phyloP scores from a whole-genome alignment of 2,329 filamentous ascomycete species.

The Ceratocystis cubensis region DNA sequence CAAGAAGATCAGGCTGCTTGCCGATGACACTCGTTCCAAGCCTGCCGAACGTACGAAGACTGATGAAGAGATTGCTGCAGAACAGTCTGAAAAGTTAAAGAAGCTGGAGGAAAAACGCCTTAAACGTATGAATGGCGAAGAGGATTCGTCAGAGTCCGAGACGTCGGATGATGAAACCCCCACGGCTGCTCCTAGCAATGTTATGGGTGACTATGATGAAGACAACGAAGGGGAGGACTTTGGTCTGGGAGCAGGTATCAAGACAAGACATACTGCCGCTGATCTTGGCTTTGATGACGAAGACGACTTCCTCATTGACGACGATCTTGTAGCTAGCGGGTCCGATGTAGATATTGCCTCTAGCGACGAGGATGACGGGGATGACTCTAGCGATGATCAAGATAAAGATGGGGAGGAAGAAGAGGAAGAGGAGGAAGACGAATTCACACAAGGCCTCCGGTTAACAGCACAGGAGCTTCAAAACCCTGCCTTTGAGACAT shows the following conservation, averaged over 20 bases:
- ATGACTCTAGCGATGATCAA: conserved; percentile 35
- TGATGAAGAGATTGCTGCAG: conserved; percentile 68
- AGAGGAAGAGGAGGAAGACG: conserved; percentile 45
- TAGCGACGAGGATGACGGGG: conserved; percentile 42
- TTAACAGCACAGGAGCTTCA: conserved; percentile 46
- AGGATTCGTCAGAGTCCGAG: conserved; percentile 51
- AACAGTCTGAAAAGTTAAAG: conserved; percentile 63
- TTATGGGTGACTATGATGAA: conserved; percentile 11
- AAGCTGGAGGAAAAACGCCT: conserved; percentile 72
- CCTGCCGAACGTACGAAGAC: conserved; percentile 85
- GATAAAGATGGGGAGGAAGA: conserved; percentile 29
- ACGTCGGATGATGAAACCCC: conserved; percentile 21
- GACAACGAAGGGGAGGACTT: conserved; percentile 45
- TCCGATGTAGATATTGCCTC: conserved; percentile 52
- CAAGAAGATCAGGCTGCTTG: conserved; percentile 64
- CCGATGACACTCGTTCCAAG: conserved; percentile 70
- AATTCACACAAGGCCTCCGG: conserved; percentile 55
- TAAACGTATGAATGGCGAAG: conserved; percentile 76
- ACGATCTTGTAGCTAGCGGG: conserved; percentile 72
- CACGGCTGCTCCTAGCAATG: conserved; percentile 11
- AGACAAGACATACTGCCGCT: conserved; percentile 42
- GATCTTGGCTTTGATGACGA: conserved; percentile 76
- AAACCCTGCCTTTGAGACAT: conserved; percentile 40
- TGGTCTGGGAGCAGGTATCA: conserved; percentile 48
- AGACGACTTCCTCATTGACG: conserved; percentile 84